These are phyloP conservation scores for Imleria badia DNA, from an alignment of 768 basidiomycete species.

Conservation along the genomic window DNA sequence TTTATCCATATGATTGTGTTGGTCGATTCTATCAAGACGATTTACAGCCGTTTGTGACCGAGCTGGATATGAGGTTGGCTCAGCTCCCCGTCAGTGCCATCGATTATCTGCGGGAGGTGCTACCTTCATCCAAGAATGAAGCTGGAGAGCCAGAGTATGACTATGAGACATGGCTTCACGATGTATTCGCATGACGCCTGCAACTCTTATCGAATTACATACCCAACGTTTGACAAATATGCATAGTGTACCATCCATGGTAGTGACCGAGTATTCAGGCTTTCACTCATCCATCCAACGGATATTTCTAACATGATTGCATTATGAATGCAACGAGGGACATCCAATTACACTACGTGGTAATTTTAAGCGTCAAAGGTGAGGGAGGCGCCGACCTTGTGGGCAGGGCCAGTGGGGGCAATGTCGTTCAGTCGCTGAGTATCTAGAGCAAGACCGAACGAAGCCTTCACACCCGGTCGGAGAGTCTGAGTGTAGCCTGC, in stretches of 20 bases:
- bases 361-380: constrained; percentile 64
- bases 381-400: constrained; percentile 82
- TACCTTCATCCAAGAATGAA: constrained; percentile 60
- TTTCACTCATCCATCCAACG: background rate
- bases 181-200: constrained; percentile 61
- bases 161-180: constrained; percentile 79
- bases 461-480: constrained; percentile 88
- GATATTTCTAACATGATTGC: background rate
- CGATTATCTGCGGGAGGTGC: constrained; percentile 78
- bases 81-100: constrained; percentile 73
- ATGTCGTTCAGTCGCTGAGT: constrained; percentile 86
- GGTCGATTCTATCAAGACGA: background rate
- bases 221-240: background rate
- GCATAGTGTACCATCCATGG: background rate
- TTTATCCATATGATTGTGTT: background rate
- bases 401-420: constrained; percentile 60
- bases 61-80: constrained; percentile 85
- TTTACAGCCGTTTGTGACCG: constrained; percentile 84
- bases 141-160: constrained; percentile 70
- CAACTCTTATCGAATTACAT: background rate
- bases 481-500: constrained; percentile 89
- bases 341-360: constrained; percentile 20
- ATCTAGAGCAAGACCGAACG: constrained; percentile 94
- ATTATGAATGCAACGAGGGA: constrained; percentile 16
- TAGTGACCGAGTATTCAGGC: background rate